A percentile compares a stretch with the other conserved stretches of the same genome.
Conservation (phyloP, 169 alveolate genomes). For the Cryptosporidium parvum region DNA sequence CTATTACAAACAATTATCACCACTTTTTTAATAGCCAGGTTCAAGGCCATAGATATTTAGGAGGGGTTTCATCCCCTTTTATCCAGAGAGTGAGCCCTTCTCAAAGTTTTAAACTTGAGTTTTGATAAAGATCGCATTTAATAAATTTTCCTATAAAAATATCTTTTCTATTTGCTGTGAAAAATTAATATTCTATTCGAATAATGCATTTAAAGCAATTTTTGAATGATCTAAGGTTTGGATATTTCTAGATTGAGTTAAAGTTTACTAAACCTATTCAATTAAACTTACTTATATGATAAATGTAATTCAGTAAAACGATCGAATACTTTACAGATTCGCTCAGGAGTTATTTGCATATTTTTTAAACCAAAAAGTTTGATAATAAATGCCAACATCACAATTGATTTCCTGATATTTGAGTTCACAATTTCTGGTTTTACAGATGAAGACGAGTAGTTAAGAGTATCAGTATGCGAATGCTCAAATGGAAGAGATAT, state of each 20-base stretch:
- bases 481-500: conserved; percentile 80
- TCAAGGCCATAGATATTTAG: conserved; percentile 25
- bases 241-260: conserved; percentile 8
- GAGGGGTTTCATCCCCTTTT: conserved; percentile 37
- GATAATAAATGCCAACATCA: conserved; percentile 39
- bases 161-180: neutral
- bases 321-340: conserved; percentile 51
- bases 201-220: neutral
- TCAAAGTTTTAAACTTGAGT: conserved; percentile 72
- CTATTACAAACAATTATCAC: neutral
- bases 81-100: conserved; percentile 33
- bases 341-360: conserved; percentile 51
- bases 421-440: conserved; percentile 44
- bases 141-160: neutral
- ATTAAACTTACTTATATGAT: conserved; percentile 44
- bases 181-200: neutral
- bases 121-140: neutral
- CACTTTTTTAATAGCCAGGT: neutral
- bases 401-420: conserved; percentile 16
- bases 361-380: conserved; percentile 29
- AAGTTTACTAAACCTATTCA: neutral
- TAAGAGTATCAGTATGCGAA: conserved; percentile 73
- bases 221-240: conserved; percentile 15
- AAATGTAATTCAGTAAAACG: conserved; percentile 8
- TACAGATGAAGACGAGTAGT: conserved; percentile 54